phyloP scores from a whole-genome alignment of 768 basidiomycete species.

The Lactarius sanguifluus region DNA sequence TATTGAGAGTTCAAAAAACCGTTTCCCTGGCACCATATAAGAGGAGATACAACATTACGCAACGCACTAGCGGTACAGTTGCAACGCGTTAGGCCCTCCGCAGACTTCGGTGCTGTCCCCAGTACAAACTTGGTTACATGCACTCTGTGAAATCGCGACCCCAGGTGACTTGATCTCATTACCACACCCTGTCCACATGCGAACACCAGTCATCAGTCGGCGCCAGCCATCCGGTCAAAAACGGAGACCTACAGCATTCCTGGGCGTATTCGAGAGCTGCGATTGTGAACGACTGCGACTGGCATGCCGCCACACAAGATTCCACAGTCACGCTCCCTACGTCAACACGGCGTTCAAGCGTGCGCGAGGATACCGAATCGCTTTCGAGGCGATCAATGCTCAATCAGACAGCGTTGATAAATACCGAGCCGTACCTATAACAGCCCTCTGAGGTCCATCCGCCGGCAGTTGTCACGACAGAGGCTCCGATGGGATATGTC shows the following conservation, averaged over 20 bases:
- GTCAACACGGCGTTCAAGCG: constrained; percentile 11
- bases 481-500: neutral
- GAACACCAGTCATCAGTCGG: neutral
- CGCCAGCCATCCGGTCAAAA: neutral
- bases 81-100: constrained; percentile 1
- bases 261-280: constrained; percentile 13
- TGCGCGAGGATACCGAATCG: constrained; percentile 8
- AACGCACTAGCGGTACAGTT: neutral
- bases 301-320: constrained; percentile 3
- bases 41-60: too few relatives aligned
- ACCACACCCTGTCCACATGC: neutral
- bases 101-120: neutral
- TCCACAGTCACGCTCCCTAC: constrained; percentile 14
- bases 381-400: neutral
- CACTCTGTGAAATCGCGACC: neutral
- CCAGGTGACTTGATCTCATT: neutral
- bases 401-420: too few relatives aligned
- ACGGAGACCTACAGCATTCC: constrained; percentile 9
- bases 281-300: neutral
- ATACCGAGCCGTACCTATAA: neutral
- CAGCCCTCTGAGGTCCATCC: neutral
- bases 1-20: too few relatives aligned
- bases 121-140: constrained; percentile 3
- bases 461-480: neutral
- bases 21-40: too few relatives aligned